Evolutionary conservation across 169 alveolate genomes (phyloP).

Genomic region (Ichthyophthirius multifiliis): DNA sequence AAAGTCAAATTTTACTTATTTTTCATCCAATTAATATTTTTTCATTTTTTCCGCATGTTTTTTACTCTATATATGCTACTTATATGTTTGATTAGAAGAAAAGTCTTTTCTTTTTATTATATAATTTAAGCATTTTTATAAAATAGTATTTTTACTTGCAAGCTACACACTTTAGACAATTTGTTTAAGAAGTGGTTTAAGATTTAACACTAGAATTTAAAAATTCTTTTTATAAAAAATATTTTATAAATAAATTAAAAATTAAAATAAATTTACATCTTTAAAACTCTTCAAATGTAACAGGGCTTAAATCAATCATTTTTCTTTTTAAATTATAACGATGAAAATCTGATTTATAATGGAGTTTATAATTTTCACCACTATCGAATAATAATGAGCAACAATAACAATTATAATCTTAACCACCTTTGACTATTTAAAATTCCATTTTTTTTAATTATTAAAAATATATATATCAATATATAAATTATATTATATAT

Average conservation of each 20-base stretch:
- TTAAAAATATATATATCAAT: no score
- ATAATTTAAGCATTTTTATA: neutral
- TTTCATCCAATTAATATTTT: neutral
- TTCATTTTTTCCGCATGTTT: slow-evolving; percentile 1
- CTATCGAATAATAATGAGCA: neutral
- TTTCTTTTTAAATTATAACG: slow-evolving; percentile 34
- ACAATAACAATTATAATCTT: neutral
- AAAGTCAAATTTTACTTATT: neutral
- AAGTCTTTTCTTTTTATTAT: neutral
- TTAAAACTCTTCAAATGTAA: slow-evolving; percentile 16
- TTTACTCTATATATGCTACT: neutral
- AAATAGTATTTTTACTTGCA: neutral
- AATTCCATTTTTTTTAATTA: slow-evolving; percentile 11
- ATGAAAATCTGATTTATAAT: slow-evolving; percentile 34
- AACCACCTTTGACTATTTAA: neutral
- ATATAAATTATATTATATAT: no score
- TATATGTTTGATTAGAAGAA: neutral
- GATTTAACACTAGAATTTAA: neutral
- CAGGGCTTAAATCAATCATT: slow-evolving; percentile 30
- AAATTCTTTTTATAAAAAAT: neutral
- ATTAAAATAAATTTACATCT: neutral
- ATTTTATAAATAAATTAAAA: neutral
- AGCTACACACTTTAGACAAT: neutral
- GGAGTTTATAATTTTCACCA: neutral
- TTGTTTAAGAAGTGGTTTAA: neutral